Base-by-base conservation (phyloP, 2,329 filamentous ascomycete species). In the Ascochyta koolunga region DNA sequence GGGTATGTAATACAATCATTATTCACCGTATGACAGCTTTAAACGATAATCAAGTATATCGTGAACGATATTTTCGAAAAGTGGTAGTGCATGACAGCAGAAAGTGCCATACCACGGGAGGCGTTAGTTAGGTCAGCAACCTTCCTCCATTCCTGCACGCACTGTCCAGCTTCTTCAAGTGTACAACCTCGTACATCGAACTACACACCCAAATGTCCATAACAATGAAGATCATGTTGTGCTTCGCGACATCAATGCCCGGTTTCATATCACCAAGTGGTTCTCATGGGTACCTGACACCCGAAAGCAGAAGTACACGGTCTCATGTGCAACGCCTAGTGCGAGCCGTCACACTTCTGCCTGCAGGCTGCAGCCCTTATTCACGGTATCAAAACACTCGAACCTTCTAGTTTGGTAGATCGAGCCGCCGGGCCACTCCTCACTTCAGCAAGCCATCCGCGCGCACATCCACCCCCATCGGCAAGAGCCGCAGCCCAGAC, bases 141-240 rank as follows among this genome's bases (percentile, higher is more conserved):
- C 6, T 35, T 37, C 9, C 19, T 21, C 13, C 18, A 15, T 16
- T 13, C 4, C 18, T 21, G 18, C 16, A 21, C 35, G 22, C 37
- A 10, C 15, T 31, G 13, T 13, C 19, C 18, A n/a, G 5, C 10
- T 11, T 29, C 11, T n/a, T 39, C n/a, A 7, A 5, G 10, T 41
- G 41, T 52, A 46, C 50, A 35, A 32, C 31, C n/a, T 52, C 37
- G 42, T 47, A 46, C 50, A 52, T 42, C 31, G 8, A 19, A 40
- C 4, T 13, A 6, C 8, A 16, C 38, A 22, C 6, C n/a, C 19
- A 25, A 2, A 18, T 19, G 4, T 11, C 7, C n/a, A 11, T 18
- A 4, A 25, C 5, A 8, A 15, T 25, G 18, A 10, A 24, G 6
- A 19, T 32, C 18, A 11, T 15, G 1, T 39, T 27, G 1, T 15